Evolutionary conservation across 2,329 filamentous ascomycete species (phyloP).

Genomic region (Annulohypoxylon truncatum): DNA sequence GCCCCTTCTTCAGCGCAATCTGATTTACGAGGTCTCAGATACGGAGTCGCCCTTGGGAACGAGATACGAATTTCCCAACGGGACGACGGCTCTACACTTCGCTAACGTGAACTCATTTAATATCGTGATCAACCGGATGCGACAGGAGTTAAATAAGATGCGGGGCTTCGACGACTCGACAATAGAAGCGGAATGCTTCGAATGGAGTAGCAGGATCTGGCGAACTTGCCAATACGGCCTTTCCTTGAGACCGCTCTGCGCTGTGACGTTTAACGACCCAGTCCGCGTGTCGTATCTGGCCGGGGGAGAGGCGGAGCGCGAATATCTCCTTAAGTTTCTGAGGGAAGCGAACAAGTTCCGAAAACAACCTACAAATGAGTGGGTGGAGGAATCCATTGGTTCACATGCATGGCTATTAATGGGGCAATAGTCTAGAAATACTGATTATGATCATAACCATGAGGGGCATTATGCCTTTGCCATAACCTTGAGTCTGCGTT

Average conservation of each 20-base stretch:
- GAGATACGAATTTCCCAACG: conserved; percentile 23
- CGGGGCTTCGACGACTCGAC: conserved; percentile 10
- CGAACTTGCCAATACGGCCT: conserved; percentile 18
- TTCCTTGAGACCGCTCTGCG: conserved; percentile 21
- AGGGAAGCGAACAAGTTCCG: conserved; percentile 13
- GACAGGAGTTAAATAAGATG: conserved; percentile 24
- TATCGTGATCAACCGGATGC: conserved; percentile 21
- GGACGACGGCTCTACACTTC: conserved; percentile 15
- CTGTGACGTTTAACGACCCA: conserved; percentile 12
- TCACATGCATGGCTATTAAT: conserved; percentile 6
- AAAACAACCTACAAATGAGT: background rate
- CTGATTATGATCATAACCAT: background rate
- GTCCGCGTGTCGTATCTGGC: conserved; percentile 23
- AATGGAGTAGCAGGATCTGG: conserved; percentile 25
- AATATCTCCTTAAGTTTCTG: conserved; percentile 15
- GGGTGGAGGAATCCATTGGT: conserved; percentile 17
- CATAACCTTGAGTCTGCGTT: too few species aligned
- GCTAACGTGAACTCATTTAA: conserved; percentile 19
- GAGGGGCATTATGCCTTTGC: background rate
- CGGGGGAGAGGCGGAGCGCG: background rate
- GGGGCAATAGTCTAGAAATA: background rate
- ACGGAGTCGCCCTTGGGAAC: conserved; percentile 10
- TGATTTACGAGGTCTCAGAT: conserved; percentile 22
- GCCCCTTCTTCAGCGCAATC: conserved; percentile 11
- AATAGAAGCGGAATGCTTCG: conserved; percentile 17